Evolutionary conservation across 2,329 filamentous ascomycete species (phyloP).

Genomic region (Rhytidhysteron rufulum): DNA sequence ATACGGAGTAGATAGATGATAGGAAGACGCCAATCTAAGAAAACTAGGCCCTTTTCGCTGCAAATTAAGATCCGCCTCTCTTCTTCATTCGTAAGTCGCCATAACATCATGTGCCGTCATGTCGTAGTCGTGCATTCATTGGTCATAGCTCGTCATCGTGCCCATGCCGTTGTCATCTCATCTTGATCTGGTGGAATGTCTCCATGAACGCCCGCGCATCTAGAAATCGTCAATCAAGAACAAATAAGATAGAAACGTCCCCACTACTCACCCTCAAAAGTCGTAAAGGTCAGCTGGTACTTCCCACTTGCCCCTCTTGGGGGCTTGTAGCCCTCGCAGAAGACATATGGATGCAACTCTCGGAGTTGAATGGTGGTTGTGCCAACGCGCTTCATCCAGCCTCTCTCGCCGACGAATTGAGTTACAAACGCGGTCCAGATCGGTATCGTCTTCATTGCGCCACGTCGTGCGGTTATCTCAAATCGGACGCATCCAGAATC

Average conservation of each 20-base stretch:
- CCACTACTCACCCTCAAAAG: conserved; percentile 28
- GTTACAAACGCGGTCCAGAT: conserved; percentile 54
- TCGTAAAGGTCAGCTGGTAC: conserved; percentile 32
- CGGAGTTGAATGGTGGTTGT: conserved; percentile 45
- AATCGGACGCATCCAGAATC: conserved; percentile 52
- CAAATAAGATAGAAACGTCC: not conserved
- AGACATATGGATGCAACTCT: conserved; percentile 51
- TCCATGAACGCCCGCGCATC: conserved; percentile 1
- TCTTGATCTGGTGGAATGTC: conserved; percentile 26
- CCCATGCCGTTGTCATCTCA: conserved; percentile 12
- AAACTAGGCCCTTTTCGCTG: too few species aligned
- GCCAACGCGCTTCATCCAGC: conserved; percentile 46
- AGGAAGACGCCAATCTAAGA: too few species aligned
- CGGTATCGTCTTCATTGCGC: conserved; percentile 51
- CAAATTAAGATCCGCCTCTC: too few species aligned
- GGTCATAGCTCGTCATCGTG: too few species aligned
- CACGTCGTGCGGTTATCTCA: conserved; percentile 53
- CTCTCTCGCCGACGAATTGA: conserved; percentile 41
- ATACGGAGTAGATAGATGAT: too few species aligned
- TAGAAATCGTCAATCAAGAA: conserved; percentile 13
- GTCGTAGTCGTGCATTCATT: too few species aligned
- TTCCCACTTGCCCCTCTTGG: conserved; percentile 25
- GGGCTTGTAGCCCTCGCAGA: conserved; percentile 48
- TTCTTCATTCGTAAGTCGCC: too few species aligned
- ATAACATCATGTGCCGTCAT: too few species aligned